Evolutionary conservation across 2,329 filamentous ascomycete species (phyloP), one percentile per base, ranked within the genome.

Genomic region (Beauveria pseudobassiana): DNA sequence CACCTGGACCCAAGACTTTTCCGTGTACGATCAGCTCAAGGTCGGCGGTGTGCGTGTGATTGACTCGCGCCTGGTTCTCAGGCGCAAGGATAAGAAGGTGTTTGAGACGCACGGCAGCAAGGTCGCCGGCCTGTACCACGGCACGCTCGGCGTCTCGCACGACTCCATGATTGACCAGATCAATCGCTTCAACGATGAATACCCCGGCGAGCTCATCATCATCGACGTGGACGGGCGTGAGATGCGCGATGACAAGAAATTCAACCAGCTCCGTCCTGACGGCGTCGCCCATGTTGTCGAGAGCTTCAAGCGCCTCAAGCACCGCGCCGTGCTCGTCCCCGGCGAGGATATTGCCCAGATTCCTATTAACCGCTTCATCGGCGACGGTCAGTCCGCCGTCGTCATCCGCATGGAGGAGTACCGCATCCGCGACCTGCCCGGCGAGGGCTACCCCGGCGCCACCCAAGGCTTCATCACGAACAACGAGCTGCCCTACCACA

Each of bases 161-260:
- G 38, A 65, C 12, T 67, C 68, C n/a, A 71, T 74, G 65, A 63
- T 72, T 14, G 52, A 65, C 5, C 62, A 64, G 3, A 64, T 73
- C 61, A 73, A 73, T 62, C 30, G 62, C 4, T 75, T 73, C 64
- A 71, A 69, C 52, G 34, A 62, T 0, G 46, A 68, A 6, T 51
- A 66, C 24, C 72, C 72, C 3, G 72, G 73, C 12, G 73, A 75
- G 63, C 65, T 74, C 51, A 66, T 71, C 66, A 73, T 75, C 60
- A 66, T 67, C 61, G 72, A 75, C 54, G 62, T 75, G 14, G 65
- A 71, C 42, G 49, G 63, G 34, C 9, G 8, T 2, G 64, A 67
- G 1, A 50, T 53, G 55, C 52, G 22, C 2, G 20, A 50, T 16
- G 54, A 51, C 12, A 14, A n/a, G 7, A 65, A 45, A n/a, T 18